These are phyloP conservation scores for Dictyostelium intermedium DNA, from an alignment of 78 protist genomes.

Conservation along the genomic window DNA sequence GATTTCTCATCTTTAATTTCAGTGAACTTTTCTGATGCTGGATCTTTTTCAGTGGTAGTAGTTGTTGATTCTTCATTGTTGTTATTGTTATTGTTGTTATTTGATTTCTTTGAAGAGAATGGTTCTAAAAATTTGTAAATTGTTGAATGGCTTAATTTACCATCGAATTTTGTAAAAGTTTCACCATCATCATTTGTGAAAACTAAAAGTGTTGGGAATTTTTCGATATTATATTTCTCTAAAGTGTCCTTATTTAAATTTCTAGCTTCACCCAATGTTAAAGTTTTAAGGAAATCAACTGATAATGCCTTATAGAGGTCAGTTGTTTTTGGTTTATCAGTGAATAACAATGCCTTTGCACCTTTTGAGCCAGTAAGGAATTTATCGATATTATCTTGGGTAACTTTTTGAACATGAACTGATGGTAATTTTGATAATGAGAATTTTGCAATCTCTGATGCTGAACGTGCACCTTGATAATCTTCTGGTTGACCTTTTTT, in stretches of 20 bases:
- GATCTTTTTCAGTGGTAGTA: background rate
- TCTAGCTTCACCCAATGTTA: conserved; percentile 49
- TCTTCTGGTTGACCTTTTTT: conserved; percentile 48
- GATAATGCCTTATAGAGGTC: conserved; percentile 81
- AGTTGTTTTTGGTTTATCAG: conserved; percentile 66
- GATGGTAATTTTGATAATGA: conserved; percentile 23
- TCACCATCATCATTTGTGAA: conserved; percentile 20
- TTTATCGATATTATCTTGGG: background rate
- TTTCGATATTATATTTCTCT: background rate
- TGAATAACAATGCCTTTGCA: conserved; percentile 77
- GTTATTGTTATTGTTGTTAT: background rate
- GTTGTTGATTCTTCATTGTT: background rate
- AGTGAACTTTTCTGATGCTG: conserved; percentile 16
- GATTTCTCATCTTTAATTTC: conserved; percentile 9
- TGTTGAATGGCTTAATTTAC: conserved; percentile 35
- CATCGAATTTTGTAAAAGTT: conserved; percentile 2
- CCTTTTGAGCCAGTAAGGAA: background rate
- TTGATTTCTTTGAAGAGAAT: conserved; percentile 10
- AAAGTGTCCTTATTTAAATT: background rate
- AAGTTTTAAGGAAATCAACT: conserved; percentile 49
- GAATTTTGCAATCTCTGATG: conserved; percentile 19
- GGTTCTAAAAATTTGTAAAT: conserved; percentile 24
- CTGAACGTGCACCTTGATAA: conserved; percentile 73
- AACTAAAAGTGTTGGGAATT: conserved; percentile 34
- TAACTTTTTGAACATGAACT: conserved; percentile 12